A percentile compares a stretch with the other conserved stretches of the same genome.
These are phyloP conservation scores for Marvania coccoides DNA, from an alignment of 139 green algal species.

Conservation along the genomic window DNA sequence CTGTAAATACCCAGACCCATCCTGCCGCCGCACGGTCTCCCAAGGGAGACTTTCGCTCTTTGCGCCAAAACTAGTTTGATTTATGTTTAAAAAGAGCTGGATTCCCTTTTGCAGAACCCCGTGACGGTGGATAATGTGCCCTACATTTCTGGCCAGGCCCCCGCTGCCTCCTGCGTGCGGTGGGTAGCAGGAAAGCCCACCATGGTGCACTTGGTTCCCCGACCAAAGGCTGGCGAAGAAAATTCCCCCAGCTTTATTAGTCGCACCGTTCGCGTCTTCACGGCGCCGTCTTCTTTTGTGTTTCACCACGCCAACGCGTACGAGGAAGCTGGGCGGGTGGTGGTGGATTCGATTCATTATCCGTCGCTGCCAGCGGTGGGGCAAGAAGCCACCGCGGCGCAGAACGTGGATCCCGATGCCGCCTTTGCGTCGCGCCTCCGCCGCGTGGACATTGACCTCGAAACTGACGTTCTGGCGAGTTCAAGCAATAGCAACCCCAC, in stretches of 20 bases:
- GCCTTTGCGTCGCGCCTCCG: conserved; percentile 37
- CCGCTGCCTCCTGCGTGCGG: conserved; percentile 23
- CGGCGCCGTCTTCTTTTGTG: conserved; percentile 40
- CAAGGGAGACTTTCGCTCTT: too few species aligned
- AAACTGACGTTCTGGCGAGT: neutral
- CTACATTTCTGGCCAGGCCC: conserved; percentile 12
- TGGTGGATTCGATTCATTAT: conserved; percentile 53
- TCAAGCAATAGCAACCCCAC: too few species aligned
- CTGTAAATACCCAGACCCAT: too few species aligned
- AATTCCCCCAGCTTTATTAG: neutral
- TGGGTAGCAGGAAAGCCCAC: conserved; percentile 17
- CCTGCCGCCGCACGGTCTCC: too few species aligned
- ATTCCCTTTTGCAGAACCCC: too few species aligned
- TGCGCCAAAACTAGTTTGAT: too few species aligned
- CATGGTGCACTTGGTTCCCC: conserved; percentile 26
- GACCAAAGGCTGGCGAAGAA: neutral
- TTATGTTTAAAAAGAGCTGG: too few species aligned
- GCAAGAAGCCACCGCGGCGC: conserved; percentile 9
- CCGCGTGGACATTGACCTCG: conserved; percentile 36
- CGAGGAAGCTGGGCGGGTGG: conserved; percentile 28
- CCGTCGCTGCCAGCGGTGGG: conserved; percentile 27
- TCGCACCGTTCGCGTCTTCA: neutral
- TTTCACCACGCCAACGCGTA: conserved; percentile 78
- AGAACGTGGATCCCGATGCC: conserved; percentile 25
- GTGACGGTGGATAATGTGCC: conserved; percentile 21